phyloP scores from a whole-genome alignment of 2,329 filamentous ascomycete species.

The Alternaria viburni region DNA sequence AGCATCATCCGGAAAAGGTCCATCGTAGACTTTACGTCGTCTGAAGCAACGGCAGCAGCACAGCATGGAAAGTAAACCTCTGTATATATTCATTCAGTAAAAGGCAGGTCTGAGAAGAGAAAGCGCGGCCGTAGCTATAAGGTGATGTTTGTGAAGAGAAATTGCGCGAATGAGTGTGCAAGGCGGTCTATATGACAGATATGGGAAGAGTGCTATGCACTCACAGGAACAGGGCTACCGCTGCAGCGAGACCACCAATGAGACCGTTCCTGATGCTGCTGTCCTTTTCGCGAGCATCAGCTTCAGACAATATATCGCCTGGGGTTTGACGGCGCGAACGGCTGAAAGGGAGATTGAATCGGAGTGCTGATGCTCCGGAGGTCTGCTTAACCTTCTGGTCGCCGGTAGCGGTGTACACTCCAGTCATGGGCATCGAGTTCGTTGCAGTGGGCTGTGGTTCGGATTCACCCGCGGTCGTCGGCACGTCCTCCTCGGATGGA shows the following conservation, averaged over 20 bases:
- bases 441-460: background rate
- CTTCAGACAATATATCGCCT: background rate
- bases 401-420: constrained; percentile 13
- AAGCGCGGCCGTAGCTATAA: background rate
- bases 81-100: background rate
- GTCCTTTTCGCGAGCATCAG: background rate
- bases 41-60: background rate
- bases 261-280: background rate
- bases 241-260: constrained; percentile 1
- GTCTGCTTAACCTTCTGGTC: background rate
- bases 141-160: background rate
- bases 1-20: background rate
- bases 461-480: background rate
- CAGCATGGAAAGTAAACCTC: background rate
- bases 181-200: background rate
- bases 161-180: background rate
- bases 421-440: background rate
- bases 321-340: background rate
- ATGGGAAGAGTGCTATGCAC: constrained; percentile 4
- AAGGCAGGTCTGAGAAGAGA: background rate
- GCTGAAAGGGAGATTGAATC: background rate
- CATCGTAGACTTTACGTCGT: background rate
- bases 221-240: constrained; percentile 8
- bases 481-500: constrained; percentile 5
- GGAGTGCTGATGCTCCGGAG: constrained; percentile 4